Evolutionary conservation across 441 rosid genomes (phyloP), one percentile per base, ranked within the genome.

Genomic region (Pelargonium citronellum): DNA sequence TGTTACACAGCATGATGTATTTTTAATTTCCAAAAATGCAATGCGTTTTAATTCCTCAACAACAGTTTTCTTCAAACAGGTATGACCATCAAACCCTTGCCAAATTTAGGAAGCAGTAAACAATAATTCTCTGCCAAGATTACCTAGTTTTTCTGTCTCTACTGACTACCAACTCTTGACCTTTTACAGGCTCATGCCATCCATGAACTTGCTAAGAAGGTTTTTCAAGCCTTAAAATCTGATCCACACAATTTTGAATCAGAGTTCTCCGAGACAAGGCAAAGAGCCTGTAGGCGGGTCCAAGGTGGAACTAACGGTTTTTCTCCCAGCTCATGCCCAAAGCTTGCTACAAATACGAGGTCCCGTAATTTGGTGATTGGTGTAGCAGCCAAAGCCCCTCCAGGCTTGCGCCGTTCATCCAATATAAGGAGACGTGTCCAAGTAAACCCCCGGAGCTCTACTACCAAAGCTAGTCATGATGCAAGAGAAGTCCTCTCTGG

Each of bases 61-160:
- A 49, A 87, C 90, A 75, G 74, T 84, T 10, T 87, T 70, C 74
- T 87, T 79, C 77, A 82, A 84, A 79, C 86, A 89, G 86, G 94
- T 85, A 78, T 7, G 44, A 27, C 22, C 11, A 43, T 70, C 68
- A 73, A 69, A 15, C 71, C 16, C 41, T 64, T 15, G 64, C 62
- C 41, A 61, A 49, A 12, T 19, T 30, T 53, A 16, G 19, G 41
- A 69, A 62, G 71, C 37, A 64, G 8, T 13, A 44, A 68, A 37
- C 53, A 43, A 24, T 34, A 62, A 55, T 62, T 68, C 13, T 65
- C 47, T 55, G 10, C 67, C 0, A 24, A 17, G 64, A 55, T 20
- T 65, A 0, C 16, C 68, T 60, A 46, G 11, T 57, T 58, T 24
- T 60, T 72, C 10, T 4, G 10, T 17, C 1, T 68, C 24, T 67